These are phyloP conservation scores for Trichosporon ovoides DNA, from an alignment of 1,284 basidiomycete species.

Conservation along the genomic window DNA sequence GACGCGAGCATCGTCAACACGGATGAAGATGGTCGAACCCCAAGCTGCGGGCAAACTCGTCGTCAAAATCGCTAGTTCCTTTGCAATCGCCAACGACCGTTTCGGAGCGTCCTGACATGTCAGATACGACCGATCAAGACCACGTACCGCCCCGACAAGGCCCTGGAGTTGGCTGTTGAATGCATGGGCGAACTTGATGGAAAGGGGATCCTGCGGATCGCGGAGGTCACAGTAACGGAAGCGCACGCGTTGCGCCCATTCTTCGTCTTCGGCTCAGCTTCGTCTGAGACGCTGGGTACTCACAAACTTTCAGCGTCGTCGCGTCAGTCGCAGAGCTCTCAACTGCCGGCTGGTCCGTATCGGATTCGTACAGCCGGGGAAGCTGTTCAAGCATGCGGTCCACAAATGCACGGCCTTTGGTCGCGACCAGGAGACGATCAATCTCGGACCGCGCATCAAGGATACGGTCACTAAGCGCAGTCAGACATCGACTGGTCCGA, in stretches of 20 bases:
- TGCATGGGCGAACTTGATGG: constrained; percentile 23
- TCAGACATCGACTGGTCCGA: constrained; percentile 24
- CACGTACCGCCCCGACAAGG: constrained; percentile 29
- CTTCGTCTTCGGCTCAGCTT: constrained; percentile 53
- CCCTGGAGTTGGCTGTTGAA: constrained; percentile 19
- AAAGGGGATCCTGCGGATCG: constrained; percentile 2
- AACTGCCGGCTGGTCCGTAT: background rate
- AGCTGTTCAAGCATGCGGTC: constrained; percentile 66
- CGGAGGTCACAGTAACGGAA: constrained; percentile 76
- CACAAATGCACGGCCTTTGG: constrained; percentile 76
- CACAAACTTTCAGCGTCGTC: constrained; percentile 59
- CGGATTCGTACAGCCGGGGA: constrained; percentile 57
- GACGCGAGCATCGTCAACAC: constrained; percentile 61
- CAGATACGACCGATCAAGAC: constrained; percentile 52
- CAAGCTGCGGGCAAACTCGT: constrained; percentile 82
- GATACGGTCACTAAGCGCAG: constrained; percentile 70
- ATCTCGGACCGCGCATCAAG: constrained; percentile 70
- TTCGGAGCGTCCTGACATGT: constrained; percentile 71
- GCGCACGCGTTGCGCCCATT: constrained; percentile 70
- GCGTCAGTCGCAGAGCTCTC: constrained; percentile 55
- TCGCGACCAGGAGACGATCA: constrained; percentile 73
- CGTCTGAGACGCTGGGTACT: constrained; percentile 7
- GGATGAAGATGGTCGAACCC: constrained; percentile 80
- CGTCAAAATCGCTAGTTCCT: constrained; percentile 82
- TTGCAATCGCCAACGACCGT: constrained; percentile 81